Evolutionary conservation across 352 stramenopile species (phyloP).

Genomic region (Phytopythium chamaehyphon): DNA sequence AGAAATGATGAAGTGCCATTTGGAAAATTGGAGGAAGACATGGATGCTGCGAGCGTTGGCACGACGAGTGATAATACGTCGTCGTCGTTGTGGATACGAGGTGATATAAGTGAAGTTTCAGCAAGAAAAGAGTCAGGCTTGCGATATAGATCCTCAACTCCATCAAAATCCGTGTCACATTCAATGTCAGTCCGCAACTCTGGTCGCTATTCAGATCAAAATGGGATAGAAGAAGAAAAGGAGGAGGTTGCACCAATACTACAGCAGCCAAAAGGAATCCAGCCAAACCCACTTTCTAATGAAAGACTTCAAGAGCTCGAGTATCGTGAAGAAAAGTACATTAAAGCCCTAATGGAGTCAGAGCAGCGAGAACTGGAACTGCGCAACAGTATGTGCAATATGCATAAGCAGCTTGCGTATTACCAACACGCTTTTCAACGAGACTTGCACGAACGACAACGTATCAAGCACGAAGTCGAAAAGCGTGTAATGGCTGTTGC

Average conservation of each 20-base stretch:
- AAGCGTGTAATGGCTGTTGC: slow-evolving; percentile 36
- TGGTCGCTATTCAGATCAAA: neutral
- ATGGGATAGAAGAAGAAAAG: neutral
- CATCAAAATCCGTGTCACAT: too few species aligned
- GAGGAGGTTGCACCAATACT: neutral
- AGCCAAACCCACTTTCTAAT: neutral
- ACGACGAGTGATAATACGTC: slow-evolving; percentile 1
- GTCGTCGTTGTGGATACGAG: neutral
- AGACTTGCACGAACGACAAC: slow-evolving; percentile 36
- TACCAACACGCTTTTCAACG: slow-evolving; percentile 37
- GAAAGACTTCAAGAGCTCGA: slow-evolving; percentile 47
- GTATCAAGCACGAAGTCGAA: slow-evolving; percentile 55
- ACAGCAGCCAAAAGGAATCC: neutral
- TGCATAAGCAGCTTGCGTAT: slow-evolving; percentile 40
- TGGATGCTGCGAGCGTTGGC: neutral
- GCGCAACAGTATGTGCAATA: slow-evolving; percentile 34
- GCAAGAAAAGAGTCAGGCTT: too few species aligned
- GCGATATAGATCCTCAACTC: too few species aligned
- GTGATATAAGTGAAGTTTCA: neutral
- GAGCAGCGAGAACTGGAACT: slow-evolving; percentile 74
- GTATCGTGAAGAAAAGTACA: slow-evolving; percentile 67
- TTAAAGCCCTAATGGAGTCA: slow-evolving; percentile 69
- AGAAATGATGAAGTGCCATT: neutral
- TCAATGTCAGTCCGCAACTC: too few species aligned
- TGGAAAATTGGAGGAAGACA: neutral